Conservation (phyloP, 2,329 filamentous ascomycete genomes). For the Colletotrichum tofieldiae region DNA sequence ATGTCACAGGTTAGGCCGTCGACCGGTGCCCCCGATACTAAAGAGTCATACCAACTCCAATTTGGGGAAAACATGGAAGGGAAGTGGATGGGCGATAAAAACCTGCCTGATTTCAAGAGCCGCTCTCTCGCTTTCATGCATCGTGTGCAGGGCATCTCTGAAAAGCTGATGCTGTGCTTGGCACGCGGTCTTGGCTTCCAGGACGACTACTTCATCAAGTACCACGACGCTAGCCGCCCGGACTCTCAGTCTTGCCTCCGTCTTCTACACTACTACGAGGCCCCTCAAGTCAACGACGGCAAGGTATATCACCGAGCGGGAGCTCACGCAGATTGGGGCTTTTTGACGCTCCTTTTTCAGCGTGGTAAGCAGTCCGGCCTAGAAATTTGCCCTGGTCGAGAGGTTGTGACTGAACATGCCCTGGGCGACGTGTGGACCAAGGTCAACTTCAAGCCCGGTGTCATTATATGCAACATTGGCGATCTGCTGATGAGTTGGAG, state of each 20-base stretch:
- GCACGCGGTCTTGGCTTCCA: conserved; percentile 70
- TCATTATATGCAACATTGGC: conserved; percentile 77
- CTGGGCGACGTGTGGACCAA: conserved; percentile 75
- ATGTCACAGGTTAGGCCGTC: conserved; percentile 71
- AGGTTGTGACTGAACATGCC: conserved; percentile 72
- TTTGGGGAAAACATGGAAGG: conserved; percentile 69
- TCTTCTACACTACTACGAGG: conserved; percentile 71
- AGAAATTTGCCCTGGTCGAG: conserved; percentile 76
- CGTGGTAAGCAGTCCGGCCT: conserved; percentile 72
- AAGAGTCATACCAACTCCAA: conserved; percentile 76
- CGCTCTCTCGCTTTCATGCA: conserved; percentile 68
- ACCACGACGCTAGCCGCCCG: conserved; percentile 65
- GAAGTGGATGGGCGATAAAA: conserved; percentile 65
- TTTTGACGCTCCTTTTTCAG: conserved; percentile 76
- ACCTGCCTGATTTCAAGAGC: conserved; percentile 65
- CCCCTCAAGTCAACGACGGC: conserved; percentile 52
- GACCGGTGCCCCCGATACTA: conserved; percentile 71
- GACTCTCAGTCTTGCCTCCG: conserved; percentile 70
- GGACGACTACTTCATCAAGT: conserved; percentile 70
- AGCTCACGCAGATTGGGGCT: conserved; percentile 76
- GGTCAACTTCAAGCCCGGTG: conserved; percentile 67
- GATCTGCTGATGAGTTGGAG: conserved; percentile 78
- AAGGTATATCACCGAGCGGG: conserved; percentile 72
- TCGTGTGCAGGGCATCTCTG: conserved; percentile 66
- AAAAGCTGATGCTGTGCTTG: conserved; percentile 72